A percentile compares a stretch with the other conserved stretches of the same genome.
These are phyloP conservation scores for Pistacia atlantica DNA, from an alignment of 345 rosid genomes.

Conservation along the genomic window DNA sequence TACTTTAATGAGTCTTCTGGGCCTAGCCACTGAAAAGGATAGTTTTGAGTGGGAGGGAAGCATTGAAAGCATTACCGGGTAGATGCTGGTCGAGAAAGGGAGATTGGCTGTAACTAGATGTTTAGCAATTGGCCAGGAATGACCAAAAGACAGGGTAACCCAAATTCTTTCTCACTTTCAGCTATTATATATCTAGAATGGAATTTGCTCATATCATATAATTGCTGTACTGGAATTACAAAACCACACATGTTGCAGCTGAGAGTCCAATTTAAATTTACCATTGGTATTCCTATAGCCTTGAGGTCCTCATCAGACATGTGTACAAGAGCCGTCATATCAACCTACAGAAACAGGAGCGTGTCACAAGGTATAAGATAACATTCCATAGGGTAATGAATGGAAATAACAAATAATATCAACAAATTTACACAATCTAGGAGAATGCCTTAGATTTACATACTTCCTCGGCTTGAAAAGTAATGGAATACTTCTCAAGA, in stretches of 20 bases:
- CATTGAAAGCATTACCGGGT: too few species aligned
- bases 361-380: constrained; percentile 12
- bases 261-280: constrained; percentile 29
- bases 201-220: neutral
- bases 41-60: too few species aligned
- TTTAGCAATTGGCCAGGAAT: too few species aligned
- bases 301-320: constrained; percentile 96
- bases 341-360: constrained; percentile 59
- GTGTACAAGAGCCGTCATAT: constrained; percentile 93
- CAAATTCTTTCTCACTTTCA: neutral
- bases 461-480: constrained; percentile 98
- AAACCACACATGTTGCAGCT: constrained; percentile 1
- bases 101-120: too few species aligned
- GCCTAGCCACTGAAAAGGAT: too few species aligned
- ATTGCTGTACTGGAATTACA: neutral
- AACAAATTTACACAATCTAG: neutral
- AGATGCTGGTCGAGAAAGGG: too few species aligned
- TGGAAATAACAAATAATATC: neutral
- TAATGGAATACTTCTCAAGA: constrained; percentile 83
- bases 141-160: too few species aligned
- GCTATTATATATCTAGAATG: neutral
- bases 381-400: neutral
- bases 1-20: too few species aligned
- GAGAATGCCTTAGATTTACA: constrained; percentile 17
- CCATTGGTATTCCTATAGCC: constrained; percentile 97